Percentiles rank a stretch among this genome's conserved stretches.
Conservation (phyloP, 139 green algal genomes). For the Tetradesmus lagerheimii region DNA sequence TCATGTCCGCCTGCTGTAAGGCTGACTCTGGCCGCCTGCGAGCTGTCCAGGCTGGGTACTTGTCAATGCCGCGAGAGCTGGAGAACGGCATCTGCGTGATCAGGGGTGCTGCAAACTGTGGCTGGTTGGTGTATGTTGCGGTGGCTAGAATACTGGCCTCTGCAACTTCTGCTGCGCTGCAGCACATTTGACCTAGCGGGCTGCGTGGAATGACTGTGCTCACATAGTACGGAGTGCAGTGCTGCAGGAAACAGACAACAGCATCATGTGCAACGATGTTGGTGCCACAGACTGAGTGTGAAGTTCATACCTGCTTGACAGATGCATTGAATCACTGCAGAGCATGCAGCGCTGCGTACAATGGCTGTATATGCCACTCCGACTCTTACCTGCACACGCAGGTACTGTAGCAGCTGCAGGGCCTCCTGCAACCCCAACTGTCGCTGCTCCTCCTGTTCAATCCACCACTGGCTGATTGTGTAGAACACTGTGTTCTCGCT, state of each 20-base stretch:
- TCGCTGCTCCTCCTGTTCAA: neutral
- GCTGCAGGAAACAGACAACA: neutral
- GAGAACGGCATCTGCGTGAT: no score
- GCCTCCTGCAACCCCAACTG: neutral
- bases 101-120: neutral
- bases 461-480: neutral
- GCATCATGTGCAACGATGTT: no score
- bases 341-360: no score
- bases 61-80: no score
- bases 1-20: neutral
- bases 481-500: neutral
- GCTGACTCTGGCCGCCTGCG: neutral
- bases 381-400: neutral
- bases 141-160: neutral
- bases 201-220: neutral
- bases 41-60: slow-evolving; percentile 18
- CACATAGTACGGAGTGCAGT: neutral
- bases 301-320: no score
- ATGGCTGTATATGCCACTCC: no score
- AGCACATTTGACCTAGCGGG: neutral
- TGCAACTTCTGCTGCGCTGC: neutral
- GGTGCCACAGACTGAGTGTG: no score
- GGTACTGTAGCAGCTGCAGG: no score
- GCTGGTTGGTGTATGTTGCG: neutral
- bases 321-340: no score